A percentile compares a stretch with the other conserved stretches of the same genome.
phyloP scores from a whole-genome alignment of 768 basidiomycete genomes.

The Xerocomellus chrysenteron region DNA sequence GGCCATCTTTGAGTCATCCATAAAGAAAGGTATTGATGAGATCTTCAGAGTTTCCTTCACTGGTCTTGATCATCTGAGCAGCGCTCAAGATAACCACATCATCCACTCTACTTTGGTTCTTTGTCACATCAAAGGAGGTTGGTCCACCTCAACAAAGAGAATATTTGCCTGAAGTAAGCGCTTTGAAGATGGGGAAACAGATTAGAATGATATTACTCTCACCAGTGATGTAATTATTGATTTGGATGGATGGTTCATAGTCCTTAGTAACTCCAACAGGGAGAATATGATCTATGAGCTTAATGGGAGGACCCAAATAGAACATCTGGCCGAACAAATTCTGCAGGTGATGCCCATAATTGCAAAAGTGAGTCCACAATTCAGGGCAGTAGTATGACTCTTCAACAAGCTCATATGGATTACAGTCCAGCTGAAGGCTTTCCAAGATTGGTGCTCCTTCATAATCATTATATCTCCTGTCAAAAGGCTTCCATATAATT shows the following conservation, averaged over 20 bases:
- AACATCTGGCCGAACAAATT: conserved; percentile 9
- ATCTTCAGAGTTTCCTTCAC: no score
- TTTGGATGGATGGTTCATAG: neutral
- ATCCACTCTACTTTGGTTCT: neutral
- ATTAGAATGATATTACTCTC: neutral
- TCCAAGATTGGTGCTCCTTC: neutral
- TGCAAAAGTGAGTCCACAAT: conserved; percentile 1
- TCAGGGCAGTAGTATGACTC: neutral
- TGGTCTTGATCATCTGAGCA: no score
- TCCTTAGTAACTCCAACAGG: neutral
- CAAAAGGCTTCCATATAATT: neutral
- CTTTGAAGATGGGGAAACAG: no score
- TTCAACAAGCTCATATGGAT: conserved; percentile 1
- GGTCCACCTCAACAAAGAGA: neutral
- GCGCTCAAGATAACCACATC: neutral
- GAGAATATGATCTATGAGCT: neutral
- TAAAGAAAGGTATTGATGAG: no score
- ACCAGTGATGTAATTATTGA: conserved; percentile 1
- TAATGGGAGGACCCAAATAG: neutral
- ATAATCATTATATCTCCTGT: neutral
- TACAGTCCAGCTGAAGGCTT: neutral
- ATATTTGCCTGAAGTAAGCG: neutral
- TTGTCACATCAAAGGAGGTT: neutral
- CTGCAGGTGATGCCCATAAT: conserved; percentile 5
- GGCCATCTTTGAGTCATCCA: neutral